Base-by-base conservation (phyloP, 192 early-diverging fungal genomes). In the Coemansia sp. region DNA sequence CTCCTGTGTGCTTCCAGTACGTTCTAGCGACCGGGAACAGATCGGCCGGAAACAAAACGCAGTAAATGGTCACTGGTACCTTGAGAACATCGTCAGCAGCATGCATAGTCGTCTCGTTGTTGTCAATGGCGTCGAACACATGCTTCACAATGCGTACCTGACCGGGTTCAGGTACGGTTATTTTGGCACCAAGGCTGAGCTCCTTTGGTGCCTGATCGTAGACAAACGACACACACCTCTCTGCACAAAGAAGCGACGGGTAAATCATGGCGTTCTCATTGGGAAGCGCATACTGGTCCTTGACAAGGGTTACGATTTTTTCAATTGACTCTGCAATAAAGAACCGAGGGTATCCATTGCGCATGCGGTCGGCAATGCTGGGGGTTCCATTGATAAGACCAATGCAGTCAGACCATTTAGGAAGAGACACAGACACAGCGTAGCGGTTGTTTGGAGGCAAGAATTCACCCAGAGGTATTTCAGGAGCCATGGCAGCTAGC, bases 1-100 rank as follows among this genome's bases (percentile, higher is more conserved):
- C 89, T 20, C 95, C 95, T 5, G 90, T 64, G 66, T 98, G 95
- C 72, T 96, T 93, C 95, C 95, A 98, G 59, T 85, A 95, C 76
- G 82, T 84, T 63, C 96, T 96, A 11, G 87, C 95, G 26, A 91
- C 55, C 9, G 73, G 42, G 35, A 81, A 82, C 32, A 80, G 76
- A 5, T 81, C 79, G 24, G 70, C 67, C 1, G 89, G 88, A 60
- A 95, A 92, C 34, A 95, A 53, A 6, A 93, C 82, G 40, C 72
- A 66, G 65, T 81, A 80, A 1, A 91, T 75, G 32, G 82, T 60
- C 37, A 86, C 73, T 3, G 72, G 74, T n/a, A 70, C 53, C 14
- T 70, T 53, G 46, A 72, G 64, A 8, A 75, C 41, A 19, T 78
- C 51, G 55, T 76, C 63, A 45, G 77, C 57, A 5, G 70, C 47